These are phyloP conservation scores for Quercus alba DNA, from an alignment of 306 rosid genomes.

Conservation along the genomic window DNA sequence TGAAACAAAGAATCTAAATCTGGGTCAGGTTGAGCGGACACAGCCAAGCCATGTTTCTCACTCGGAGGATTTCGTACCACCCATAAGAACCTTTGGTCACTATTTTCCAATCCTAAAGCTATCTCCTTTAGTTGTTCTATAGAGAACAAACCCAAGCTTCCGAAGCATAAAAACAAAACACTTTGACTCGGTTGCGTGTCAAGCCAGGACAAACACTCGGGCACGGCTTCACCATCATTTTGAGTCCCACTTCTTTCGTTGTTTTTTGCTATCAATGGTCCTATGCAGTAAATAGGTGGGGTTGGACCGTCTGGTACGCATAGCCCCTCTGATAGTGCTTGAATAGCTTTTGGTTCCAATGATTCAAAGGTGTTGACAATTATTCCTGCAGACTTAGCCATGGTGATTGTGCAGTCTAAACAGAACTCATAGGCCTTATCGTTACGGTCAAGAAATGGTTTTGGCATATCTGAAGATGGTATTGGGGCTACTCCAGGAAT, in stretches of 20 bases:
- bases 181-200: conserved; percentile 25
- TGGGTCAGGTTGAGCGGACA: too few relatives aligned
- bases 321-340: conserved; percentile 8
- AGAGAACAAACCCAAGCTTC: conserved; percentile 26
- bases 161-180: conserved; percentile 30
- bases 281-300: conserved; percentile 27
- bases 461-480: background rate
- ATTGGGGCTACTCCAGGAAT: conserved; percentile 20
- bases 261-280: conserved; percentile 8
- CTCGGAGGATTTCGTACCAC: conserved; percentile 20
- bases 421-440: background rate
- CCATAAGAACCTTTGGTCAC: conserved; percentile 36
- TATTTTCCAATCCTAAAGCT: conserved; percentile 23
- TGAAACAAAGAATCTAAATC: background rate
- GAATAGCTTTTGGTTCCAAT: conserved; percentile 15
- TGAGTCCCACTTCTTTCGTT: background rate
- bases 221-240: background rate
- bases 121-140: conserved; percentile 18
- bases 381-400: conserved; percentile 14
- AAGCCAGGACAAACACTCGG: conserved; percentile 25
- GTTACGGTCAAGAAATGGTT: background rate
- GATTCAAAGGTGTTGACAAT: conserved; percentile 24
- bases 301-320: conserved; percentile 12
- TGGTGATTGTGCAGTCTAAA: background rate
- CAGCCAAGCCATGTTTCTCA: background rate